Base-by-base conservation (phyloP, 2,329 filamentous ascomycete genomes). In the Apiospora marii region DNA sequence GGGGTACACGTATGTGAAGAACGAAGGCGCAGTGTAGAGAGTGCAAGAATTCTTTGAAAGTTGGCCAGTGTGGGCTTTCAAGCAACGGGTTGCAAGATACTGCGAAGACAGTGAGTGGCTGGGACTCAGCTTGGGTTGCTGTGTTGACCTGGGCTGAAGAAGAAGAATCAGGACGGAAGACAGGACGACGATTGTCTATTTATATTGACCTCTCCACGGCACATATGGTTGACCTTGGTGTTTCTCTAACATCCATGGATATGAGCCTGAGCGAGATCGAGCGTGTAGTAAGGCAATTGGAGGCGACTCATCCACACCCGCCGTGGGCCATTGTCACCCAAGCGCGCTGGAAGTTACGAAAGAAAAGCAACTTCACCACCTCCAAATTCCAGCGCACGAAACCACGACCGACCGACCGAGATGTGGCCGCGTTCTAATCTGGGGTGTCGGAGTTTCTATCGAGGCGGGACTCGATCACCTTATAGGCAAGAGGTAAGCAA, bases 381-480 rank as follows among this genome's bases (percentile, higher is more conserved):
- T 49, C 46, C 46, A 49, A 49, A 49, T 12, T n/a, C 27, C 37
- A 61, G 46, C 12, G 53, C 16, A 64, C 58, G 58, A 41, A 19
- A 41, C 58, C 34, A 41, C 30, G 58, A 34, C 16, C 19, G 30
- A 64, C 58, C 58, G 34, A 41, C 58, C 58, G 58, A 64, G 58
- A 64, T 64, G 58, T 64, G 58, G 34, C 58, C 58, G 58, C 24
- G 19, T 22, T 37, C 19, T 37, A 64, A 64, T 41, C 58, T 64
- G 58, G 58, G 58, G 58, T 64, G 58, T 64, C 58, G 58, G 58
- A 64, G 58, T 64, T 64, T 41, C n/a, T 41, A 2, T 64, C 22
- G 30, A 64, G n/a, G 58, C 58, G 58, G 58, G 58, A 64, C 34
- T 41, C 34, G 58, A 37, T 12, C 34, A 7, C 58, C 8, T 37